Conservation (phyloP, 257 asterid species). For the Nicotiana tomentosiformis region DNA sequence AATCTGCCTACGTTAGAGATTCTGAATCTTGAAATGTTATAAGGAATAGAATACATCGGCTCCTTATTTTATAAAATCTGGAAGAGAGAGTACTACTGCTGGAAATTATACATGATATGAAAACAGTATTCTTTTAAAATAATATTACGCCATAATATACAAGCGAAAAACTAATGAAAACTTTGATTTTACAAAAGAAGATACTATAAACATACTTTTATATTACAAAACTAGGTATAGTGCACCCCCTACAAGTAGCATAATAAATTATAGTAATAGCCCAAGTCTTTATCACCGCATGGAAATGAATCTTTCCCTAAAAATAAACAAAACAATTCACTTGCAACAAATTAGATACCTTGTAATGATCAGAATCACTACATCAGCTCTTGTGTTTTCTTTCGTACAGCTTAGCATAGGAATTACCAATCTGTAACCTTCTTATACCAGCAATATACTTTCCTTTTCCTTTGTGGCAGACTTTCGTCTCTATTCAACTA, state of each 20-base stretch:
- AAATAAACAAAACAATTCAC: background rate
- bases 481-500: background rate
- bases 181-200: background rate
- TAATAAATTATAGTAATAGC: background rate
- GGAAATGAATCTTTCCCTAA: background rate
- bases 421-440: background rate
- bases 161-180: background rate
- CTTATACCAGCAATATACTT: background rate
- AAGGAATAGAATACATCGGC: background rate
- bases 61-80: background rate
- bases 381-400: background rate
- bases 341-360: slow-evolving; percentile 8
- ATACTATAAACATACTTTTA: background rate
- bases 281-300: background rate
- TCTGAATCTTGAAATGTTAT: background rate
- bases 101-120: background rate
- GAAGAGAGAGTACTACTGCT: background rate
- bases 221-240: background rate
- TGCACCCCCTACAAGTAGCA: background rate
- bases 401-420: background rate
- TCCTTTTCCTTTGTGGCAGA: background rate
- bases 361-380: background rate
- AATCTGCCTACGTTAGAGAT: background rate
- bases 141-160: background rate
- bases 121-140: too few relatives aligned